Base-by-base conservation (phyloP, 371 early-diverging fungal species). In the Rhizopus microsporus region DNA sequence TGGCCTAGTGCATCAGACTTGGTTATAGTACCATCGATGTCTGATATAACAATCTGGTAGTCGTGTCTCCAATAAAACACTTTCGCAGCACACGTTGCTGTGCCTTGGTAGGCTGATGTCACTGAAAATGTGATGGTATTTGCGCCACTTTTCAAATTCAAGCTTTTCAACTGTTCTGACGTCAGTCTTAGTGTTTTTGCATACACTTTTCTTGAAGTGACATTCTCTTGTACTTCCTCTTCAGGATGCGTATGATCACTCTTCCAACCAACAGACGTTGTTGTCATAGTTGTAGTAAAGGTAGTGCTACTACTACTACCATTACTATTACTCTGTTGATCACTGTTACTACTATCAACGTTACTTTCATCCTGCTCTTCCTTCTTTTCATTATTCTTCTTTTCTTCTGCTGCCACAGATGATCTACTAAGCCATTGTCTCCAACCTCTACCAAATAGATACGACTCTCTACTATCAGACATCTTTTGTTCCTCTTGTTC, bases 21-120 rank as follows among this genome's bases (percentile, higher is more conserved):
- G 39, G 99, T 99, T 54, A 99, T 98, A 0, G 99, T 99, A 42
- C 99, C 99, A 72, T 99, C 99, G 60, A 99, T 95, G 72, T 99
- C 99, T 0, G 96, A 95, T 52, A 99, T 93, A 29, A 99, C 96
- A 32, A 99, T 86, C 54, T 94, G 85, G 40, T 89, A 88, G 61
- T 88, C 84, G 59, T 88, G 69, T 37, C 89, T 80, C 95, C 96
- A 99, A 30, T 95, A 80, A 69, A 93, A 99, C 15, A 97, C 85
- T 55, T 90, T 88, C 12, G 95, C 89, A 10, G 83, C 72, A 63
- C 94, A 93, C 32, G 75, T 78, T 31, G 94, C 88, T 15, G 87
- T 87, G 56, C 92, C 87, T 65, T 91, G 86, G 67, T 88, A 82
- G 29, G 82, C 75, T 23, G 92, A 82, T 35, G 82, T 74, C 4